phyloP scores from a whole-genome alignment of 139 green algal species.

The Chlamydomonas sp. region DNA sequence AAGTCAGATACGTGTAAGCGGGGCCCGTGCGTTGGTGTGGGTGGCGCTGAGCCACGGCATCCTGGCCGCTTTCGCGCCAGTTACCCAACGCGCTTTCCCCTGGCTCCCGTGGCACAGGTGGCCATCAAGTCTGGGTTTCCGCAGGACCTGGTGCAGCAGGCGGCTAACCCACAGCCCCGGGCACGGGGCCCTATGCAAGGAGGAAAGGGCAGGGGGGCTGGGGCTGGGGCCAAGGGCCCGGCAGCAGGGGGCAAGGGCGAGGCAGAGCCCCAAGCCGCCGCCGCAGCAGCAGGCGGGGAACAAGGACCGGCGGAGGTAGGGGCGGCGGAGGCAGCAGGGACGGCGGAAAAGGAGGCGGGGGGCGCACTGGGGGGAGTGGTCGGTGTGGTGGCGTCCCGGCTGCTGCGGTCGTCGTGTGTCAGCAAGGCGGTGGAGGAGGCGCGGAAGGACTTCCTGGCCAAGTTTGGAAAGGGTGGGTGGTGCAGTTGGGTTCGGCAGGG shows the following conservation, averaged over 20 bases:
- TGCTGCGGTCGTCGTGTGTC: slow-evolving; percentile 51
- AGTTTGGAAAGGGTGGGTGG: background rate
- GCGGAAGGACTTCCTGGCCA: slow-evolving; percentile 32
- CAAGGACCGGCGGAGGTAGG: background rate
- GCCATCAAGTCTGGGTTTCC: slow-evolving; percentile 5
- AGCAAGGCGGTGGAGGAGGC: slow-evolving; percentile 39
- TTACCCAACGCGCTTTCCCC: too few species aligned
- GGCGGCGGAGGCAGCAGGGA: background rate
- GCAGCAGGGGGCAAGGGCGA: background rate
- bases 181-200: background rate
- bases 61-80: too few species aligned
- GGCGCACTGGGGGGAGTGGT: background rate
- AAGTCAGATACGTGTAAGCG: too few species aligned
- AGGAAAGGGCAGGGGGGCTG: background rate
- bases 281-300: background rate
- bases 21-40: too few species aligned
- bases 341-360: background rate
- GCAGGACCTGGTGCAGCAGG: background rate
- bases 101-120: background rate
- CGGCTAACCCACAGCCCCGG: background rate
- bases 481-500: background rate
- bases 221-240: background rate
- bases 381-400: slow-evolving; percentile 35
- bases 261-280: background rate
- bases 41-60: too few species aligned